Base-by-base conservation (phyloP, 345 rosid species). In the Acer campestre region DNA sequence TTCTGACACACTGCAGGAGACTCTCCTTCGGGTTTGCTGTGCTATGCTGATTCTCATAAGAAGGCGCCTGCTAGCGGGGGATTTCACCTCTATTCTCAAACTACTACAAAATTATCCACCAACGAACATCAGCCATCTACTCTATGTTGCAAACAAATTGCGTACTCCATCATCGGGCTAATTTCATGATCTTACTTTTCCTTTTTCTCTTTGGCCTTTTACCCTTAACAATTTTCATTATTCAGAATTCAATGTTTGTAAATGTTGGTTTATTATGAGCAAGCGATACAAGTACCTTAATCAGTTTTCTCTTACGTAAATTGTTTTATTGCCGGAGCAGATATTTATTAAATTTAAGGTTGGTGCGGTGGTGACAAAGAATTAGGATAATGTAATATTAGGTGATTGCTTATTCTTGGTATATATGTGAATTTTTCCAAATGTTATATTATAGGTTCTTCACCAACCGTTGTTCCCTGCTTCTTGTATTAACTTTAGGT, bases 11-110 rank as follows among this genome's bases (percentile, higher is more conserved):
- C 51, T 86, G 85, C 93, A 96, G 99, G 99, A 94, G 59, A 92
- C 97, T 27, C 78, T 96, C 78, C 94, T 96, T 13, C 90, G 99
- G 71, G 75, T 96, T 80, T 96, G 98, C 82, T 96, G 99, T 55
- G 98, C 98, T 38, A 96, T 96, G 99, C 85, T 96, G 80, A 88
- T 96, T 81, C 89, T 96, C 2, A 73, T 96, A 25, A 81, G 99
- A 68, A 90, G 94, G 68, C 94, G 99, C 53, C 81, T 95, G n/a
- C 90, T 95, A 40, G 95, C 92, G 0, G 95, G 95, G 79, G 95
- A 91, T 78, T 94, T 94, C 86, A 94, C 98, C 20, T 87, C 94
- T 20, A 94, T 87, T 80, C 91, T 94, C 72, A 88, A 88, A 84
- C 87, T 94, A 12, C 93, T 94, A 27, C 98, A 94, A 79, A 84